Percentiles rank a stretch among this genome's conserved stretches.
These are phyloP conservation scores for Phaeotremella skinneri DNA, from an alignment of 768 basidiomycete species.

Conservation along the genomic window DNA sequence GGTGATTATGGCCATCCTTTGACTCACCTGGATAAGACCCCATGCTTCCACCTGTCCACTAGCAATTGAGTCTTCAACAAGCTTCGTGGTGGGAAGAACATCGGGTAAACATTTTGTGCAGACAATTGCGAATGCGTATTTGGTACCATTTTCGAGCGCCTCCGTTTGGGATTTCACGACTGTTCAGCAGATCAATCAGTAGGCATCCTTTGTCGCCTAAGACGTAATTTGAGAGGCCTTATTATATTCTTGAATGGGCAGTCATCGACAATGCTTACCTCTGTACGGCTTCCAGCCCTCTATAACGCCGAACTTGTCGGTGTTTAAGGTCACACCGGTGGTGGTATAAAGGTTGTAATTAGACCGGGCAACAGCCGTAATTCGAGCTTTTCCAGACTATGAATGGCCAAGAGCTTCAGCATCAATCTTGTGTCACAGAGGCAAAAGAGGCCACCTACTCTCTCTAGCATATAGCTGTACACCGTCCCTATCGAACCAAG, in stretches of 20 bases:
- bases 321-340: conserved; percentile 54
- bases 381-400: conserved; percentile 61
- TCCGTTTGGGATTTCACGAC: conserved; percentile 63
- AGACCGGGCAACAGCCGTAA: conserved; percentile 71
- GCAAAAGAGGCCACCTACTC: conserved; percentile 56
- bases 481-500: conserved; percentile 43
- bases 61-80: conserved; percentile 55
- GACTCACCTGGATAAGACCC: conserved; percentile 56
- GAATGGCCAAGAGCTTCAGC: conserved; percentile 31
- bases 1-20: no score
- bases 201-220: no score
- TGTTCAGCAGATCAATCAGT: conserved; percentile 14
- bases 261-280: conserved; percentile 54
- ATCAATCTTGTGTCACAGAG: neutral
- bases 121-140: conserved; percentile 66
- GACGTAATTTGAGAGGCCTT: neutral
- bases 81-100: conserved; percentile 58
- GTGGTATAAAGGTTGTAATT: conserved; percentile 58
- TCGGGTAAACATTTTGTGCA: conserved; percentile 73
- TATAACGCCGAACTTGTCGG: conserved; percentile 62
- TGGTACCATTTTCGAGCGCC: conserved; percentile 58
- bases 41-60: conserved; percentile 56
- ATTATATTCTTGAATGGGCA: neutral
- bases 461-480: conserved; percentile 61
- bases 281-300: conserved; percentile 65